phyloP scores from a whole-genome alignment of 208 protist species.

The Crithidia acanthocephali region DNA sequence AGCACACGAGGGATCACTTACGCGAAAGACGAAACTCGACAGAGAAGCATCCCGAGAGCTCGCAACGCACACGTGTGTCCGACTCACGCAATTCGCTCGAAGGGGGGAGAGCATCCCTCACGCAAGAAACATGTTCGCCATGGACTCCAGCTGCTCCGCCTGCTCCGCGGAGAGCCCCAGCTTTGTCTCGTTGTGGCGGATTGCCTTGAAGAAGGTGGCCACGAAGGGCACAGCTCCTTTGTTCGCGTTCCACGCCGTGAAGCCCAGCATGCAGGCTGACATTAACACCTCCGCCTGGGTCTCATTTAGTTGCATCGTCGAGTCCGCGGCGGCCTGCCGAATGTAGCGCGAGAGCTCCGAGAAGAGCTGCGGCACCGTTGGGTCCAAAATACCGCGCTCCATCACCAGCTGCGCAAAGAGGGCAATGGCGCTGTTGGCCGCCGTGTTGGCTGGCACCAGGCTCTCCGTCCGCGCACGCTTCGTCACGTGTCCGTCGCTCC shows the following conservation, averaged over 20 bases:
- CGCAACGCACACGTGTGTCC: no score
- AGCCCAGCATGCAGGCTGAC: slow-evolving; percentile 77
- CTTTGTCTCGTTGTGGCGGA: slow-evolving; percentile 55
- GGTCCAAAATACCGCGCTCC: slow-evolving; percentile 83
- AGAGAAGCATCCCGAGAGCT: no score
- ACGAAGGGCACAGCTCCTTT: slow-evolving; percentile 58
- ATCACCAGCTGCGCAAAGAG: slow-evolving; percentile 77
- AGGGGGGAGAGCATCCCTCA: no score
- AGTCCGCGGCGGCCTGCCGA: slow-evolving; percentile 43
- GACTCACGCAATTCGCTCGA: neutral
- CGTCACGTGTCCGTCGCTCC: slow-evolving; percentile 24
- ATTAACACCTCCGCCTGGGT: slow-evolving; percentile 71
- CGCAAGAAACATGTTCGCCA: slow-evolving; percentile 62
- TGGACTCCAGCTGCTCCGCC: slow-evolving; percentile 63
- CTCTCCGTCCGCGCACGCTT: slow-evolving; percentile 59
- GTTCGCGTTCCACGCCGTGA: slow-evolving; percentile 82
- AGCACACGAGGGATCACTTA: no score
- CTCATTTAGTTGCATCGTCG: slow-evolving; percentile 43
- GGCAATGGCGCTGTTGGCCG: slow-evolving; percentile 57
- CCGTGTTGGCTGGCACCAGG: slow-evolving; percentile 54
- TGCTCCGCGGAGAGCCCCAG: slow-evolving; percentile 62
- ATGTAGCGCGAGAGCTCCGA: slow-evolving; percentile 61
- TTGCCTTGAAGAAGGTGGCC: slow-evolving; percentile 64
- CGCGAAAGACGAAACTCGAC: no score
- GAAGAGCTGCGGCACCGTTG: slow-evolving; percentile 55